A percentile compares a stretch with the other conserved stretches of the same genome.
phyloP scores from a whole-genome alignment of 202 grass and related monocot genomes.

The Zizania palustris region DNA sequence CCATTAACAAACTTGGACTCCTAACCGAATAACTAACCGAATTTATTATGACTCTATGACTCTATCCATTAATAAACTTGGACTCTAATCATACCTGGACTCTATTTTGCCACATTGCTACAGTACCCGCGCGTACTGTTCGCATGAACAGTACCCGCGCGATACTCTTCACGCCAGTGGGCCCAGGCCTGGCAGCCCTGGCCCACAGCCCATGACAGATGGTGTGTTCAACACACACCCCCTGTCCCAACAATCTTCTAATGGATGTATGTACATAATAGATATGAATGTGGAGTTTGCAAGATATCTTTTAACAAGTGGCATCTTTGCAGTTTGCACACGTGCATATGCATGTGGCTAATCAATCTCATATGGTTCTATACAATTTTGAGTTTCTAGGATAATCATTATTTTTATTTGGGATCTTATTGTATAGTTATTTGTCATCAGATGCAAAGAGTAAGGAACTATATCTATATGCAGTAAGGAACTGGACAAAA shows the following conservation, averaged over 20 bases:
- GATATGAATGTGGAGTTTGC: not conserved
- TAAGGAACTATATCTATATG: slow-evolving; percentile 17
- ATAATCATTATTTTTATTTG: not conserved
- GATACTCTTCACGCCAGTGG: too few relatives aligned
- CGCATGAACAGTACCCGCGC: too few relatives aligned
- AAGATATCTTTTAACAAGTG: not conserved
- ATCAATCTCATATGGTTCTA: not conserved
- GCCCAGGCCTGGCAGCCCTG: too few relatives aligned
- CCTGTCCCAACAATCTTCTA: not conserved
- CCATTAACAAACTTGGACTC: too few relatives aligned
- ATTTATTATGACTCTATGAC: too few relatives aligned
- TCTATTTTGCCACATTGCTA: too few relatives aligned
- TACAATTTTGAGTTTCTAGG: not conserved
- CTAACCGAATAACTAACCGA: too few relatives aligned
- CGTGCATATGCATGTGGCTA: not conserved
- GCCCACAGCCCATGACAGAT: too few relatives aligned
- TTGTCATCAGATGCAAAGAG: not conserved
- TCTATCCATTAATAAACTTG: too few relatives aligned
- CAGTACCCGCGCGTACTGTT: too few relatives aligned
- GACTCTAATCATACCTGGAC: too few relatives aligned
- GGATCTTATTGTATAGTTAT: not conserved
- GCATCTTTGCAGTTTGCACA: not conserved
- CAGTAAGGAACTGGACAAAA: not conserved
- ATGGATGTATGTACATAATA: not conserved
- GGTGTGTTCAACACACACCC: not conserved